Percentiles rank a stretch among this genome's conserved stretches.
Evolutionary conservation across 2,329 filamentous ascomycete genomes (phyloP).

Genomic region (Penicillium sp.): DNA sequence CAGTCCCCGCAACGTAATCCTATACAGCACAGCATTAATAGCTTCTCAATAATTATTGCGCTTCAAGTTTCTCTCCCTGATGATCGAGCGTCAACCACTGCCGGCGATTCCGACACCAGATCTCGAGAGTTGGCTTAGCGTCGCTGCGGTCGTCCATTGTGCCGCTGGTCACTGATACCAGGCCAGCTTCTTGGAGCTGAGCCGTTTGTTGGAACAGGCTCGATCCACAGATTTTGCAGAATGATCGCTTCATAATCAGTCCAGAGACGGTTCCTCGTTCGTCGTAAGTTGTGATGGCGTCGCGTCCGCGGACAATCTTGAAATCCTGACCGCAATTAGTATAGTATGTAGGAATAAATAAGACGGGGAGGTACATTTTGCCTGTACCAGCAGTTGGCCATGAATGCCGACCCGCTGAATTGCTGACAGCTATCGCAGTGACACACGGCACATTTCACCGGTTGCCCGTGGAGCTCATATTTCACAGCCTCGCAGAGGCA

Average conservation of each 20-base stretch:
- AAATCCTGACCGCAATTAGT: neutral
- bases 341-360: neutral
- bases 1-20: neutral
- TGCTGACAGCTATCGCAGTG: constrained; percentile 33
- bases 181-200: neutral
- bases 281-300: constrained; percentile 23
- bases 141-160: constrained; percentile 19
- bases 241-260: constrained; percentile 21
- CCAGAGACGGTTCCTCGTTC: constrained; percentile 19
- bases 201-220: constrained; percentile 13
- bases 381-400: constrained; percentile 24
- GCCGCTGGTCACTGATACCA: constrained; percentile 19
- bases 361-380: neutral
- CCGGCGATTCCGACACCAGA: constrained; percentile 12
- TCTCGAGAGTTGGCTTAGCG: constrained; percentile 7
- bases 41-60: constrained; percentile 4
- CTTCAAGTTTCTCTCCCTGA: constrained; percentile 6
- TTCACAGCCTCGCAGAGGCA: constrained; percentile 29
- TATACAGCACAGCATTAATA: neutral
- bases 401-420: constrained; percentile 26
- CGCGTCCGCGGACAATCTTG: constrained; percentile 12
- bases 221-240: constrained; percentile 29
- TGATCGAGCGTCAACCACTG: constrained; percentile 9
- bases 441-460: constrained; percentile 24
- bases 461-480: constrained; percentile 25